Evolutionary conservation across 805 yeast species (phyloP).

Genomic region (Candida caryicola): DNA sequence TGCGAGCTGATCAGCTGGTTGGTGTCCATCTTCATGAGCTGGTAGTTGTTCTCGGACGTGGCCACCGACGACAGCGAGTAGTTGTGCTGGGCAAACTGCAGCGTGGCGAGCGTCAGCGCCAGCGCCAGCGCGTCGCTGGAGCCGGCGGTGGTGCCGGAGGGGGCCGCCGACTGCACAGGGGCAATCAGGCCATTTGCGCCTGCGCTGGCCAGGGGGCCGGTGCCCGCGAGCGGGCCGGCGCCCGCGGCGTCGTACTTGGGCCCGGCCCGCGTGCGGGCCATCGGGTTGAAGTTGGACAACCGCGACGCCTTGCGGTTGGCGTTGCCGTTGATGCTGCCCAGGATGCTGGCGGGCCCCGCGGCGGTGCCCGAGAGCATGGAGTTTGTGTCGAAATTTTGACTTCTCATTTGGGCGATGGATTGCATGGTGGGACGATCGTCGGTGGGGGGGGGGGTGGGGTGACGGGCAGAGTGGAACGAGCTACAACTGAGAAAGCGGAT

Average conservation of each 20-base stretch:
- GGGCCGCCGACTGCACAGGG: not conserved
- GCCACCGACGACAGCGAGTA: constrained; percentile 6
- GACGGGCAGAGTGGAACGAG: too few species aligned
- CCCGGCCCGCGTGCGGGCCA: constrained; percentile 7
- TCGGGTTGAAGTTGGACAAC: constrained; percentile 12
- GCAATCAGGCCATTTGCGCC: not conserved
- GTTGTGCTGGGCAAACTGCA: not conserved
- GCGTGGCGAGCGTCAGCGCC: not conserved
- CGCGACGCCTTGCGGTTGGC: constrained; percentile 9
- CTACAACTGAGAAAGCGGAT: too few species aligned
- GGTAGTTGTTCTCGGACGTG: constrained; percentile 12
- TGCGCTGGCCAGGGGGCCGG: not conserved
- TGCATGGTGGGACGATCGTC: constrained; percentile 10
- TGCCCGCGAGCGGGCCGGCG: not conserved
- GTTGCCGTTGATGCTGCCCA: not conserved
- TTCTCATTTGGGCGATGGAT: constrained; percentile 12
- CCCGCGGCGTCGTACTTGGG: constrained; percentile 6
- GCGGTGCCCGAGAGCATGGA: constrained; percentile 6
- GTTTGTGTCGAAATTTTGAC: constrained; percentile 9
- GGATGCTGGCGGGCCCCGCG: too few species aligned
- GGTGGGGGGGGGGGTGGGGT: too few species aligned
- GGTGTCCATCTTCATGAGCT: constrained; percentile 17
- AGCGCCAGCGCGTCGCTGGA: too few species aligned
- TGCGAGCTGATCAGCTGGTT: constrained; percentile 12
- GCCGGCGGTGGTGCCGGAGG: not conserved